Evolutionary conservation across 2,329 filamentous ascomycete species (phyloP).

Genomic region (Colletotrichum paranaense): DNA sequence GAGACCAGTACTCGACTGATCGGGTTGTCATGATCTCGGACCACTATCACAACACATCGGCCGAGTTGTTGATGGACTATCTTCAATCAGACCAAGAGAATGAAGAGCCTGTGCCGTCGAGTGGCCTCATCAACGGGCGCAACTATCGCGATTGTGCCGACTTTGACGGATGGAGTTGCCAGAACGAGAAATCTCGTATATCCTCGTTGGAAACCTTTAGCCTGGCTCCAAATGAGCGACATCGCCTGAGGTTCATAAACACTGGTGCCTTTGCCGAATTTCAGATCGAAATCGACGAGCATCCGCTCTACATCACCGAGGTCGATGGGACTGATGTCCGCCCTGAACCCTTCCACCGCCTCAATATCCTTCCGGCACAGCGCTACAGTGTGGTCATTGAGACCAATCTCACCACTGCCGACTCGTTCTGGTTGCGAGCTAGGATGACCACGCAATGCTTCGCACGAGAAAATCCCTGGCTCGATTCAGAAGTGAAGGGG

Average conservation of each 20-base stretch:
- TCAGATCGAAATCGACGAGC: conserved; percentile 77
- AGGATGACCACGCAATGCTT: conserved; percentile 55
- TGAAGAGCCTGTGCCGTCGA: conserved; percentile 74
- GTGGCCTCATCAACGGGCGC: conserved; percentile 71
- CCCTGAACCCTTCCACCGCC: conserved; percentile 66
- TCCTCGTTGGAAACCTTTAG: conserved; percentile 46
- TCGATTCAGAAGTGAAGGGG: conserved; percentile 45
- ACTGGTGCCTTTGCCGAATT: conserved; percentile 78
- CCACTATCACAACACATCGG: conserved; percentile 74
- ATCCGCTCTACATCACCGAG: conserved; percentile 73
- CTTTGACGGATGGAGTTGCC: conserved; percentile 55
- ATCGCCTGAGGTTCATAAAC: conserved; percentile 77
- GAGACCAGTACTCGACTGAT: conserved; percentile 54
- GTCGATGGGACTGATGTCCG: conserved; percentile 76
- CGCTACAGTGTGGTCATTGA: conserved; percentile 76
- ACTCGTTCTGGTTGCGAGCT: conserved; percentile 74
- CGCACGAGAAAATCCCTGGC: conserved; percentile 43
- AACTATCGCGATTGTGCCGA: conserved; percentile 48
- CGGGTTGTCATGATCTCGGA: conserved; percentile 76
- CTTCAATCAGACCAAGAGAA: conserved; percentile 64
- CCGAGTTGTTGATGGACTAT: conserved; percentile 63
- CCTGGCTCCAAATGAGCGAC: conserved; percentile 65
- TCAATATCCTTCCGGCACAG: conserved; percentile 77
- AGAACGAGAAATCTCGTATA: conserved; percentile 41
- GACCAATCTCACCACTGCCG: conserved; percentile 63